phyloP scores from a whole-genome alignment of 2,329 filamentous ascomycete species.

The Pseudocercospora ulei region DNA sequence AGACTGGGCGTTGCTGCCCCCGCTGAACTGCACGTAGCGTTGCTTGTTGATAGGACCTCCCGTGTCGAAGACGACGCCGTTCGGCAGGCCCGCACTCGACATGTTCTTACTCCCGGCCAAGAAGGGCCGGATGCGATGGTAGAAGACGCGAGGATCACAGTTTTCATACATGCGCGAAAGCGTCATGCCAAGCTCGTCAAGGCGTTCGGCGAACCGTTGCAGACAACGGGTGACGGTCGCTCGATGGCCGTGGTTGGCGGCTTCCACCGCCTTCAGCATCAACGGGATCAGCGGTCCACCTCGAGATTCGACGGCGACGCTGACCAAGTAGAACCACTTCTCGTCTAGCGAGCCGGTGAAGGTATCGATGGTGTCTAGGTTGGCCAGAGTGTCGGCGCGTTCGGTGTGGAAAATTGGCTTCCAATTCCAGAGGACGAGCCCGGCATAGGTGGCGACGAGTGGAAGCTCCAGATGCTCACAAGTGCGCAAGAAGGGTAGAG shows the following conservation, averaged over 20 bases:
- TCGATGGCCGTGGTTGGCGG: conserved; percentile 61
- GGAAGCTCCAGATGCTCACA: conserved; percentile 67
- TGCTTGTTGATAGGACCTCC: conserved; percentile 46
- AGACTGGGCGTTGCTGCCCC: conserved; percentile 93
- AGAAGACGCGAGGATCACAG: conserved; percentile 91
- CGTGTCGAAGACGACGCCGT: conserved; percentile 77
- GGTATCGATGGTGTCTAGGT: conserved; percentile 76
- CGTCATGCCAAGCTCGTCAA: conserved; percentile 72
- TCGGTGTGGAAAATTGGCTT: conserved; percentile 81
- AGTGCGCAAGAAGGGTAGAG: conserved; percentile 68
- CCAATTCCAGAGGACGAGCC: conserved; percentile 92
- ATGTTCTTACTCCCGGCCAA: conserved; percentile 96
- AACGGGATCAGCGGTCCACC: conserved; percentile 77
- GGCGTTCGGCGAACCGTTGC: conserved; percentile 70
- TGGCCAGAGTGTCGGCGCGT: conserved; percentile 70
- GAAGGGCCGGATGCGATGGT: conserved; percentile 90
- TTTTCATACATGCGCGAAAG: conserved; percentile 88
- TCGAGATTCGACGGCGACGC: conserved; percentile 87
- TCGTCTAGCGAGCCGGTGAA: conserved; percentile 93
- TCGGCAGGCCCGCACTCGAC: conserved; percentile 80
- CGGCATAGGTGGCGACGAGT: conserved; percentile 88
- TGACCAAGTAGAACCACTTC: conserved; percentile 97
- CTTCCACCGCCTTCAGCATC: conserved; percentile 78
- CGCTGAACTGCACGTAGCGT: conserved; percentile 73
- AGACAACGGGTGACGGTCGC: conserved; percentile 66